Percentiles rank a stretch among this genome's conserved stretches.
Conservation (phyloP, 139 green algal species). For the Bryopsis sp. region DNA sequence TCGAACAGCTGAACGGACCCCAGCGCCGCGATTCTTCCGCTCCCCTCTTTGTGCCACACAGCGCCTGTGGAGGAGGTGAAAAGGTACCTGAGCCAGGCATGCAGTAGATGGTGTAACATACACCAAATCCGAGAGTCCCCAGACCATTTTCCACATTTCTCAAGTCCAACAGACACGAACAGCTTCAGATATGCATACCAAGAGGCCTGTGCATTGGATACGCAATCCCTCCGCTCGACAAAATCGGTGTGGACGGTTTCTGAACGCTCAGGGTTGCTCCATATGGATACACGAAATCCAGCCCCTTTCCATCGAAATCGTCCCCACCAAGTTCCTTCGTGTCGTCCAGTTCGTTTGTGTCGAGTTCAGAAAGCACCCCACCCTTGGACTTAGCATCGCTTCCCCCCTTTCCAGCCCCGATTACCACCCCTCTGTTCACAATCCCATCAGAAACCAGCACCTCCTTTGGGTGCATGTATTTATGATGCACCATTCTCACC, state of each 20-base stretch:
- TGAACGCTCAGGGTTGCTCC: constrained; percentile 61
- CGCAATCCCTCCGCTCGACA: constrained; percentile 62
- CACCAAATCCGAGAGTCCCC: background rate
- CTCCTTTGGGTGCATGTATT: constrained; percentile 81
- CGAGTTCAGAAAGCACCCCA: background rate
- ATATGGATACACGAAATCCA: constrained; percentile 66
- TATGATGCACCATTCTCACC: constrained; percentile 57
- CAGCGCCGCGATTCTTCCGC: constrained; percentile 55
- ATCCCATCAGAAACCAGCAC: constrained; percentile 70
- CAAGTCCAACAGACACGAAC: background rate
- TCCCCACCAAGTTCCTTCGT: constrained; percentile 17
- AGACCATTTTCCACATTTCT: background rate
- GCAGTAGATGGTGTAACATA: constrained; percentile 4
- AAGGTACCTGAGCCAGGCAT: no score
- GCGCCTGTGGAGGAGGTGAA: constrained; percentile 32
- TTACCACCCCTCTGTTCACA: constrained; percentile 61
- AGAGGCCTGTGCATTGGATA: constrained; percentile 54
- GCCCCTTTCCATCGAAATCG: constrained; percentile 40
- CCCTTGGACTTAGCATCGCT: background rate
- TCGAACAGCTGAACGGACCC: constrained; percentile 63
- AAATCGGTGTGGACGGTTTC: constrained; percentile 57
- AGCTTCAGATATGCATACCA: constrained; percentile 4
- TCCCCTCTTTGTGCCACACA: constrained; percentile 42
- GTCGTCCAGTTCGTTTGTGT: constrained; percentile 23
- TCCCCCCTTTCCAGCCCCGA: constrained; percentile 25